Percentiles rank a stretch among this genome's conserved stretches.
phyloP scores from a whole-genome alignment of 805 yeast genomes.

The Pichia paraexigua region DNA sequence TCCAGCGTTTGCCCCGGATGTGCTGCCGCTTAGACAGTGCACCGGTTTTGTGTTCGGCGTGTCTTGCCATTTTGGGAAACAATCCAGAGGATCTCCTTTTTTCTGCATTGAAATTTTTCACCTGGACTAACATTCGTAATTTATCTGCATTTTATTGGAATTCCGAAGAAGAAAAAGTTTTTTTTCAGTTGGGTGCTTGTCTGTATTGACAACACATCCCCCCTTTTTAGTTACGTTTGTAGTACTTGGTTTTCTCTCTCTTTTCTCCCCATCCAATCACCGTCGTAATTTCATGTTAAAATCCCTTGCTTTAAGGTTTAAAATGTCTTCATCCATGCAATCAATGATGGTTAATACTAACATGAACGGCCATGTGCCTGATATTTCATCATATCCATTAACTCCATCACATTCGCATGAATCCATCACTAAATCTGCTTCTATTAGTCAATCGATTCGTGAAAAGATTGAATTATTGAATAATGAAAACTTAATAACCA shows the following conservation, averaged over 20 bases:
- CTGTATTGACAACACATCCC: neutral
- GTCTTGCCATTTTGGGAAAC: neutral
- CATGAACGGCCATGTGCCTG: neutral
- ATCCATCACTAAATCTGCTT: neutral
- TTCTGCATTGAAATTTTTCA: neutral
- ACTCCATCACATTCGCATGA: conserved; percentile 7
- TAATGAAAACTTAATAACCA: neutral
- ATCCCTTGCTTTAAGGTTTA: conserved; percentile 2
- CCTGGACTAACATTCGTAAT: too few relatives aligned
- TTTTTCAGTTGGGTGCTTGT: neutral
- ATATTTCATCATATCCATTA: conserved; percentile 4
- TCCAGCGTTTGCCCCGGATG: too few relatives aligned
- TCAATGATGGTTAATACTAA: neutral
- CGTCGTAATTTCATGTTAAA: conserved; percentile 4
- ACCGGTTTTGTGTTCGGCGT: neutral
- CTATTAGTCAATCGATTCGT: conserved; percentile 10
- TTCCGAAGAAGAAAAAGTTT: neutral
- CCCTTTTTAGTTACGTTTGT: neutral
- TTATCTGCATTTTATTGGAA: neutral
- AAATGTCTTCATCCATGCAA: conserved; percentile 1
- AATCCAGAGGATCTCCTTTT: neutral
- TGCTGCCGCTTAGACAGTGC: too few relatives aligned
- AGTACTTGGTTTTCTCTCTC: neutral
- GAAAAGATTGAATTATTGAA: conserved; percentile 6
- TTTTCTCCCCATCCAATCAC: neutral